Conservation (phyloP, 441 rosid species). For the Omphalea diandra region DNA sequence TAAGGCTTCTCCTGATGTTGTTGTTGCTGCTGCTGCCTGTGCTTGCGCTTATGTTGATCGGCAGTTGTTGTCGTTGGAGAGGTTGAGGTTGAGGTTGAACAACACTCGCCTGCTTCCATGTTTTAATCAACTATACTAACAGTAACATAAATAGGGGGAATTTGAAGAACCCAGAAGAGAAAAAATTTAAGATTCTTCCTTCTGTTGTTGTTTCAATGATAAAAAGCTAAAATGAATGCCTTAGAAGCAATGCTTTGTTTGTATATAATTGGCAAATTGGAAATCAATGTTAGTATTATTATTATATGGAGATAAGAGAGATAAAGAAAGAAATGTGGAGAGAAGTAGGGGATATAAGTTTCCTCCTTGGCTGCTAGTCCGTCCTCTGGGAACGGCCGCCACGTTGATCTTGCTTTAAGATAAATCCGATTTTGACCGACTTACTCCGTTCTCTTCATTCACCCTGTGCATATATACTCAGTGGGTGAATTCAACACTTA, state of each 20-base stretch:
- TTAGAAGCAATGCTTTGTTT: slow-evolving; percentile 3
- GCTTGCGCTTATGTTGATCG: slow-evolving; percentile 40
- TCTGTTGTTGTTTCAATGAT: slow-evolving; percentile 2
- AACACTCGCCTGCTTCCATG: slow-evolving; percentile 40
- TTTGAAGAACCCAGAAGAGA: background rate
- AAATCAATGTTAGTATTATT: too few relatives aligned
- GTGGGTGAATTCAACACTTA: too few relatives aligned
- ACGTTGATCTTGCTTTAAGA: slow-evolving; percentile 46
- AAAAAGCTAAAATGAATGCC: slow-evolving; percentile 23
- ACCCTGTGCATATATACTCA: too few relatives aligned
- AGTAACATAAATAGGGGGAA: background rate
- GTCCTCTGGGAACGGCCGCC: slow-evolving; percentile 54
- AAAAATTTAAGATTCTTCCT: background rate
- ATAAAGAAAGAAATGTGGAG: background rate
- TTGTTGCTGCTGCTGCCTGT: too few relatives aligned
- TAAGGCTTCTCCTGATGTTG: slow-evolving; percentile 62
- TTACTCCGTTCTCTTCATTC: slow-evolving; percentile 41
- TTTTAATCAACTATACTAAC: background rate
- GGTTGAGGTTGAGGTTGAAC: slow-evolving; percentile 20
- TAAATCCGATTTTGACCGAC: slow-evolving; percentile 57
- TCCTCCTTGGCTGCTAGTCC: slow-evolving; percentile 53
- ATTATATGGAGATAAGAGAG: background rate
- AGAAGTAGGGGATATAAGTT: slow-evolving; percentile 19
- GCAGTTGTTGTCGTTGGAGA: background rate
- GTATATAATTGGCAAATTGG: slow-evolving; percentile 2